Percentiles rank a stretch among this genome's conserved stretches.
Conservation (phyloP, 768 basidiomycete genomes). For the Scleroderma citrinum region DNA sequence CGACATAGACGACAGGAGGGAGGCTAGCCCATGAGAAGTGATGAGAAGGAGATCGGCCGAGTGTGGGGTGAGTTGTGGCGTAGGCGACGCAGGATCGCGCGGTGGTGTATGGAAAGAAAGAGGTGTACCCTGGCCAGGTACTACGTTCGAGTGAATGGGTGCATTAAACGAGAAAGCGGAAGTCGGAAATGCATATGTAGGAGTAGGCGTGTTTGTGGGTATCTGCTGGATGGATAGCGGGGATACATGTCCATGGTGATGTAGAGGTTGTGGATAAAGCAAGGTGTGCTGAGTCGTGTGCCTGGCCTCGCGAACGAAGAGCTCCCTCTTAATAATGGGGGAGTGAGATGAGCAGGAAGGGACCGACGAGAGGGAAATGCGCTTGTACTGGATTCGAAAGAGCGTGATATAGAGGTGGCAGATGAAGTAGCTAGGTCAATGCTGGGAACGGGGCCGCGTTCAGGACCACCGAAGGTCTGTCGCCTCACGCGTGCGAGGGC, state of each 20-base stretch:
- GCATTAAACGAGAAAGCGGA: not conserved
- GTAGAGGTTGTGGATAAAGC: not conserved
- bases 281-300: not conserved
- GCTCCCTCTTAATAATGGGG: slow-evolving; percentile 1
- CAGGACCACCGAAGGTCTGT: slow-evolving; percentile 9
- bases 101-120: not conserved
- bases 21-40: slow-evolving; percentile 23
- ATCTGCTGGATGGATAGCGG: not conserved
- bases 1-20: slow-evolving; percentile 34
- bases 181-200: not conserved
- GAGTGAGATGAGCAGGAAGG: slow-evolving; percentile 7
- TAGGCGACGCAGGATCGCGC: not conserved
- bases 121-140: not conserved
- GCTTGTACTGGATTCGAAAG: slow-evolving; percentile 5
- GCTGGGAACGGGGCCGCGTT: slow-evolving; percentile 9
- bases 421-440: slow-evolving; percentile 16
- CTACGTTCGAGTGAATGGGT: not conserved
- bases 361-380: slow-evolving; percentile 12
- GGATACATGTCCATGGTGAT: not conserved
- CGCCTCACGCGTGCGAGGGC: slow-evolving; percentile 10
- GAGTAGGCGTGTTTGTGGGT: not conserved
- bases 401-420: slow-evolving; percentile 2
- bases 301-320: not conserved
- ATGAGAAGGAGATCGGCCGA: slow-evolving; percentile 11
- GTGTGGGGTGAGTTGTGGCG: slow-evolving; percentile 6